phyloP scores from a whole-genome alignment of 768 basidiomycete genomes.

The Phlebiopsis flavidoalba region DNA sequence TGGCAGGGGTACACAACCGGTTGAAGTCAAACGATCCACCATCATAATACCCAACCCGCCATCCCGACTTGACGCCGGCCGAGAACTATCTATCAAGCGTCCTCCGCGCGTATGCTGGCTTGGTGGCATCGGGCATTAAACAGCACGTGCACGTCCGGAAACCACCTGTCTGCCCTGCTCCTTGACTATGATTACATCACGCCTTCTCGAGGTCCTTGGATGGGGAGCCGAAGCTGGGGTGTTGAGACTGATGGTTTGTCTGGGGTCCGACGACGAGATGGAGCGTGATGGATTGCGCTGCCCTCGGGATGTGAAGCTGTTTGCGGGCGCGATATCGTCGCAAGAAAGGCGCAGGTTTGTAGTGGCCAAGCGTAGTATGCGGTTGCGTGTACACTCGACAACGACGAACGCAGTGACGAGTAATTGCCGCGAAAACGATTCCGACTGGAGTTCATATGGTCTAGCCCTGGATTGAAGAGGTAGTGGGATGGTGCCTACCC shows the following conservation, averaged over 20 bases:
- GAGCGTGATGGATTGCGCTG: not conserved
- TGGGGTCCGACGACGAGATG: not conserved
- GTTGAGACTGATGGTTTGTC: not conserved
- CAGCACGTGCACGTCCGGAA: constrained; percentile 4
- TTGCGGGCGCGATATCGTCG: not conserved
- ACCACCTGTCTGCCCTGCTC: constrained; percentile 2
- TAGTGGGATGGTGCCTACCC: not conserved
- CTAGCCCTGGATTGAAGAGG: not conserved
- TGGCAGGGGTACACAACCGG: not conserved
- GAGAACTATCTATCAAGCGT: constrained; percentile 12
- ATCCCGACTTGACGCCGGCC: constrained; percentile 7
- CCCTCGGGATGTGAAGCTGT: not conserved
- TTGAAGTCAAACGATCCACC: constrained; percentile 9
- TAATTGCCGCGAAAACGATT: constrained; percentile 5
- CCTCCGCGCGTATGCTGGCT: not conserved
- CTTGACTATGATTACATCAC: not conserved
- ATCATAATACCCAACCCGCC: no score
- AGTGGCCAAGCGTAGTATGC: constrained; percentile 8
- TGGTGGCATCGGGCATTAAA: constrained; percentile 1
- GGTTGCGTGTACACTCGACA: constrained; percentile 2
- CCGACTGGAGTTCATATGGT: constrained; percentile 2
- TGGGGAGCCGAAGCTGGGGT: not conserved
- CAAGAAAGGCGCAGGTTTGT: constrained; percentile 4
- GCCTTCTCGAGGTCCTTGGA: constrained; percentile 1
- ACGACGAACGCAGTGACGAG: constrained; percentile 2